Evolutionary conservation across 345 rosid genomes (phyloP).

Genomic region (Raphanus sativus): DNA sequence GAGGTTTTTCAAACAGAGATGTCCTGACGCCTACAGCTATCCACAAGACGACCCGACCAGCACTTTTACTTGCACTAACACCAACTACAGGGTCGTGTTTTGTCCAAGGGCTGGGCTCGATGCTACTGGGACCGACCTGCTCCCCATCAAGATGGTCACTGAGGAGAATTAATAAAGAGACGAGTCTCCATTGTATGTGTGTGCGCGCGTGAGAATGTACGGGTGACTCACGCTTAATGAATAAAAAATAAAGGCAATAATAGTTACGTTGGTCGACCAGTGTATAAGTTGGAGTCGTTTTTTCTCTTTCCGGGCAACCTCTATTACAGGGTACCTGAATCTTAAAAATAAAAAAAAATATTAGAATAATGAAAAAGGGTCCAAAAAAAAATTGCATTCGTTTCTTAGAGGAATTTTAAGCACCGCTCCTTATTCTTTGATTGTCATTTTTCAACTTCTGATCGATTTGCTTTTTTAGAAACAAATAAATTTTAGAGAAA

Average conservation of each 20-base stretch:
- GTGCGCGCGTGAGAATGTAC: neutral
- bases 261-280: neutral
- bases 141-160: constrained; percentile 36
- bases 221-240: constrained; percentile 16
- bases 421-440: too few relatives aligned
- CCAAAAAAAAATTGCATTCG: too few relatives aligned
- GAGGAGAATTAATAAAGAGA: constrained; percentile 18
- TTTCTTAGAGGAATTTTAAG: too few relatives aligned
- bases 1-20: constrained; percentile 41
- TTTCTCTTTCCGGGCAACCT: neutral
- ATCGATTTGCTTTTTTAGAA: too few relatives aligned
- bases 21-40: constrained; percentile 46
- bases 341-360: too few relatives aligned
- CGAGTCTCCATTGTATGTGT: neutral
- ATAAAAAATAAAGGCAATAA: constrained; percentile 30
- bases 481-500: too few relatives aligned
- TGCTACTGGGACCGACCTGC: neutral
- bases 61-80: constrained; percentile 41
- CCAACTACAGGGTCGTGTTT: constrained; percentile 48
- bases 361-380: too few relatives aligned
- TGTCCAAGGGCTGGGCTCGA: constrained; percentile 36
- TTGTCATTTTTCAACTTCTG: too few relatives aligned
- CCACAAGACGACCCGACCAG: constrained; percentile 46
- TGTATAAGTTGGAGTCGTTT: neutral
- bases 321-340: neutral